These are phyloP conservation scores for Paxillus rubicundulus DNA, from an alignment of 768 basidiomycete genomes.

Conservation along the genomic window DNA sequence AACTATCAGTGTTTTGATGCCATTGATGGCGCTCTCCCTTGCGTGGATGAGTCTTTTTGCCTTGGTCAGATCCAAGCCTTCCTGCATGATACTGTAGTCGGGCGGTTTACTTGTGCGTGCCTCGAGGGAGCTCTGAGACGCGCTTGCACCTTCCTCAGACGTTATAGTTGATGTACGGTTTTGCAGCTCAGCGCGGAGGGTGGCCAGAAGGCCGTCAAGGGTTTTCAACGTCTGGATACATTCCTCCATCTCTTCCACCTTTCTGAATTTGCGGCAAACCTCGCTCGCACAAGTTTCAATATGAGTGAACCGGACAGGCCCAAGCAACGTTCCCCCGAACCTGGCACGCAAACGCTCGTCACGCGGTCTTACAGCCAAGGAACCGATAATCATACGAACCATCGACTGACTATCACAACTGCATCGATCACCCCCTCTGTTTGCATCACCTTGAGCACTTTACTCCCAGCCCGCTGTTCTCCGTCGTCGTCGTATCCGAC, in stretches of 20 bases:
- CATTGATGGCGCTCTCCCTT: constrained; percentile 64
- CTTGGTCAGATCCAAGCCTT: constrained; percentile 53
- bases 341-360: constrained; percentile 32
- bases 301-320: constrained; percentile 72
- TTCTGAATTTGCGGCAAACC: constrained; percentile 67
- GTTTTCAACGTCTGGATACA: constrained; percentile 51
- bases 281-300: constrained; percentile 74
- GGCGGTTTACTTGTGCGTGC: constrained; percentile 26
- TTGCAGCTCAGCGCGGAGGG: constrained; percentile 48
- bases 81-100: constrained; percentile 46
- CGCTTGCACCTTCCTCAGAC: background rate
- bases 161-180: background rate
- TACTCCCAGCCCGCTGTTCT: constrained; percentile 68
- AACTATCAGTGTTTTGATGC: constrained; percentile 54
- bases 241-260: constrained; percentile 66
- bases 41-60: constrained; percentile 67
- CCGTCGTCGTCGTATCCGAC: constrained; percentile 72
- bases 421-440: constrained; percentile 71
- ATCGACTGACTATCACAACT: constrained; percentile 75
- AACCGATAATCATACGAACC: constrained; percentile 41
- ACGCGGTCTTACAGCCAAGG: background rate
- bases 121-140: background rate
- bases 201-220: constrained; percentile 59
- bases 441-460: constrained; percentile 66
- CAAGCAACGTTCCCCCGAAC: constrained; percentile 81